Evolutionary conservation across 2,329 filamentous ascomycete genomes (phyloP), one percentile per base, ranked within the genome.

Genomic region (Paecilomyces formosus): DNA sequence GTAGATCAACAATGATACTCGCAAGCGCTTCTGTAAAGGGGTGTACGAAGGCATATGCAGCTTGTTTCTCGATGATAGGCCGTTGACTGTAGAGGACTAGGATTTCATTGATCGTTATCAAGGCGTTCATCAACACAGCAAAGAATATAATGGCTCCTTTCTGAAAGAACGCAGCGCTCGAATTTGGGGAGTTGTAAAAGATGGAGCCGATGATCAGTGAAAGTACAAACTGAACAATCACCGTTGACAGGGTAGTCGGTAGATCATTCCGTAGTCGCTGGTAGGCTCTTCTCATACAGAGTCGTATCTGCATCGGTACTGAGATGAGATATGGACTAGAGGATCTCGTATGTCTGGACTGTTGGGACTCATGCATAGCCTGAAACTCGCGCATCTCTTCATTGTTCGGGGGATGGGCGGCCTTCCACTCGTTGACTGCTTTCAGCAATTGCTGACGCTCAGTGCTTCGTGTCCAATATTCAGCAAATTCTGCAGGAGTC

Each of bases 61-160:
- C 78, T 66, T 97, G 92, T 72, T 96, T 96, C 70, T 96, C 91
- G 60, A 97, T 90, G 66, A 96, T 96, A 1, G 90, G 88, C 35
- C 92, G 88, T 82, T 96, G 92, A 2, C 89, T 85, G 70, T 94
- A 97, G 3, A 96, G 82, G 0, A 89, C 92, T 35, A 94, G 75
- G 70, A 96, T 94, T 45, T 45, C 35, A 45, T 94, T 45, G 35
- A 45, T 45, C 35, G 35, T 45, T 45, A 45, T 82, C 68, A 95
- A 93, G 54, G 90, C 90, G 72, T 94, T 95, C 78, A 94, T 86
- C 60, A 96, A 79, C 68, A 92, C 86, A 64, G 90, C 89, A 70
- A 96, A 94, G 83, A 96, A 96, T 56, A 96, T 79, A 24, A 96
- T 80, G 51, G 89, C 87, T 63, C 89, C 89, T 61, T 91, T 85